Evolutionary conservation across 2,329 filamentous ascomycete species (phyloP), one percentile per base, ranked within the genome.

Genomic region (Scorias spongiosa): DNA sequence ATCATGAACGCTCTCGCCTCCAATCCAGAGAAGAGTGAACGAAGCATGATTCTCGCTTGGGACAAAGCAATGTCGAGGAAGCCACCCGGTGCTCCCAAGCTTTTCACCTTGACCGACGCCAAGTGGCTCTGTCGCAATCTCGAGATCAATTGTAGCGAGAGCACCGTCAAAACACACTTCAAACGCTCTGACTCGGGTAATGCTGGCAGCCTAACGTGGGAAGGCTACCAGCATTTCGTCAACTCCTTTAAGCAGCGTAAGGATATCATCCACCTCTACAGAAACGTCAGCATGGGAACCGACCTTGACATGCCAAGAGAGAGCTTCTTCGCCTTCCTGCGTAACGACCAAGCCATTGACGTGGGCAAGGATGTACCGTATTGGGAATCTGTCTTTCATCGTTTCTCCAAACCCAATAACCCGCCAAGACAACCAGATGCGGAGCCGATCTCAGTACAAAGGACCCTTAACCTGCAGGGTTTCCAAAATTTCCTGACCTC

Each of bases 1-100:
- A 75, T 91, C 54, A 93, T 96, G 82, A 80, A 84, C 10, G 91
- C 86, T 5, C 67, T 98, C 45, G 84, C 89, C 62, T 79, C 84
- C 20, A 72, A 70, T 37, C 66, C 66, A 5, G 93, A 93, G 57
- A 81, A 81, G 51, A 86, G 85, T 40, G 76, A 95, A 42, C 78
- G 79, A 44, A 75, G 78, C 40, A 88, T 93, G 63, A 47, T 51
- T 6, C 55, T 62, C 48, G 58, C 58, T 12, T 98, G 91, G 91
- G 76, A 80, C 48, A 78, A 75, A 39, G 86, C 93, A 60, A 91
- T 93, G 77, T 70, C 74, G 28, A 80, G 79, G 56, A 73, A 81
- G 44, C 74, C 72, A 6, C 66, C 63, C 42, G 62, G 66, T 8
- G 76, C 76, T 26, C 75, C 80, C 6, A 81, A 87, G 54, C 76